phyloP scores from a whole-genome alignment of 495 filamentous ascomycete genomes.

The Penicillium flavigenum region DNA sequence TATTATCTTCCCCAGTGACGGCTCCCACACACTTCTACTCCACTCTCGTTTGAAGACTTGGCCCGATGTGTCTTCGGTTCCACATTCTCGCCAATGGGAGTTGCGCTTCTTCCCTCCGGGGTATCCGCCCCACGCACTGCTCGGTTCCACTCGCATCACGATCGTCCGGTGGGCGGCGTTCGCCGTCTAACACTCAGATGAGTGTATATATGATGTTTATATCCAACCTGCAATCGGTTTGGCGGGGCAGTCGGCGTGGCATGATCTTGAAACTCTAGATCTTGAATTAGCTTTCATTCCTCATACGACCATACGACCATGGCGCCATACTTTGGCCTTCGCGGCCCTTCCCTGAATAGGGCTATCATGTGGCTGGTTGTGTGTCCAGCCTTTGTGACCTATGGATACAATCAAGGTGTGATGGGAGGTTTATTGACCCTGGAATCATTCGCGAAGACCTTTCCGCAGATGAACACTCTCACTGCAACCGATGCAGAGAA shows the following conservation, averaged over 20 bases:
- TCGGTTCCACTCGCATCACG: background rate
- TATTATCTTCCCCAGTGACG: background rate
- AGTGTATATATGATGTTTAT: constrained; percentile 13
- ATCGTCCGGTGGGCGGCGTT: constrained; percentile 16
- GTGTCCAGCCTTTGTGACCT: constrained; percentile 45
- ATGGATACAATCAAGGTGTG: constrained; percentile 45
- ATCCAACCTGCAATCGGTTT: constrained; percentile 11
- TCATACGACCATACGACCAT: constrained; percentile 4
- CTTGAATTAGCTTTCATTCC: background rate
- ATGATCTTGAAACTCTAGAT: constrained; percentile 11
- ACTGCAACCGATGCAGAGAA: background rate
- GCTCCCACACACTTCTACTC: background rate
- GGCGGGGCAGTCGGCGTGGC: constrained; percentile 9
- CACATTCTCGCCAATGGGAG: constrained; percentile 11
- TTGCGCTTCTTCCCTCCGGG: constrained; percentile 5
- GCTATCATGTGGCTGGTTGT: constrained; percentile 39
- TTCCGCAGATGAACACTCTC: constrained; percentile 44
- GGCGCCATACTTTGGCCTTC: constrained; percentile 31
- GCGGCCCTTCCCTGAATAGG: constrained; percentile 28
- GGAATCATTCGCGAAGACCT: constrained; percentile 38
- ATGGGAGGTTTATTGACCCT: constrained; percentile 37
- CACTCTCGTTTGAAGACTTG: constrained; percentile 4
- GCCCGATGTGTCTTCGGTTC: background rate
- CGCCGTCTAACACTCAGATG: constrained; percentile 3
- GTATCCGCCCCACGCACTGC: constrained; percentile 9